Evolutionary conservation across 345 rosid species (phyloP), one percentile per base, ranked within the genome.

Genomic region (Chamaenerion angustifolium): DNA sequence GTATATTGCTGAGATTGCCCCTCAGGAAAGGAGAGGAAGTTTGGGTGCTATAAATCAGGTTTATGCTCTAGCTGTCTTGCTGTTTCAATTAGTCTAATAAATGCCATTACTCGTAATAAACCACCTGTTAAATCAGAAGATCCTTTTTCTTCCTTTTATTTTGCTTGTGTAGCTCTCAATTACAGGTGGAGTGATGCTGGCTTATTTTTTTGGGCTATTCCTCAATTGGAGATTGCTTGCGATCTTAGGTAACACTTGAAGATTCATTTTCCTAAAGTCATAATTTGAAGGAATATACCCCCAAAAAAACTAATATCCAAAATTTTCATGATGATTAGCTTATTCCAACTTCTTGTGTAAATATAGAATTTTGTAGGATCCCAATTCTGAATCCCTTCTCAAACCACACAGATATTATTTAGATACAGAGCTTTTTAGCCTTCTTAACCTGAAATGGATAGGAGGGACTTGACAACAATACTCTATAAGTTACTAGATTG

Each of bases 31-130:
- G 77, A 77, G 93, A 73, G 93, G 93, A 53, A 62, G 73, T 31
- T 73, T 83, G 62, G 93, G 87, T 47, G 69, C 92, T 17, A 75
- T 80, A 45, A 79, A 80, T 59, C 87, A 80, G 87, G 93, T 83
- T 17, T 1, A 12, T 48, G 23, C 13, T 16, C 48, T 27, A 14
- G 10, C 42, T 35, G 37, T 43, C 14, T 19, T 10, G 40, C 31
- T 40, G 10, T 19, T n/a, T 51, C 49, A 18, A 16, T 54, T 12
- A 1, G 17, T 61, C 12, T 15, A 17, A 1, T 31, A 4, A 31
- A 31, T 46, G 12, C 27, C 13, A 35, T 18, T 47, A 16, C 6
- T n/a, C 16, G 8, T 16, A 15, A 46, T 37, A 21, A 25, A n/a
- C 13, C 8, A n/a, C 13, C 8, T 41, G n/a, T 13, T 11, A 15